Evolutionary conservation across 208 protist genomes (phyloP).

Genomic region (Leishmania amazonensis): DNA sequence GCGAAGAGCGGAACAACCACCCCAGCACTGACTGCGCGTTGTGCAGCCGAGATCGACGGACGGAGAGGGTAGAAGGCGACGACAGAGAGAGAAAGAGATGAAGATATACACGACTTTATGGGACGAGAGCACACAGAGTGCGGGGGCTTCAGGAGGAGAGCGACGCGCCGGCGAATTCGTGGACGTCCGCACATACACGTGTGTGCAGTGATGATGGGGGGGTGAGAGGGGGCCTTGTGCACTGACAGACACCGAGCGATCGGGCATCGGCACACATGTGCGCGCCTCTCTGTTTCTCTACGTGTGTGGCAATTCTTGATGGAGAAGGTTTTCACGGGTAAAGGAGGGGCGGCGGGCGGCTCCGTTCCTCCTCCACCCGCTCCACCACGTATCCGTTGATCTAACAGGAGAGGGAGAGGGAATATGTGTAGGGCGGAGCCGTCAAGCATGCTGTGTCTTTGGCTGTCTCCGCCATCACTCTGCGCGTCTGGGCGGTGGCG

Average conservation of each 20-base stretch:
- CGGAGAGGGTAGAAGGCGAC: not conserved
- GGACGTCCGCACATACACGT: not conserved
- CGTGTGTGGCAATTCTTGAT: not conserved
- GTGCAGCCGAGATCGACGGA: not conserved
- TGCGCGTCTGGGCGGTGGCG: not conserved
- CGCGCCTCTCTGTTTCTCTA: not conserved
- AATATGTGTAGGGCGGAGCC: not conserved
- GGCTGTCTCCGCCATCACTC: not conserved
- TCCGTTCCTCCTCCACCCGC: not conserved
- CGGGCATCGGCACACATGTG: not conserved
- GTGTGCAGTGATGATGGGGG: not conserved
- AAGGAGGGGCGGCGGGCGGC: not conserved
- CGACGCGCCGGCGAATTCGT: not conserved
- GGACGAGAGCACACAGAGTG: not conserved
- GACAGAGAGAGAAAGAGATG: not conserved
- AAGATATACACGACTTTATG: not conserved
- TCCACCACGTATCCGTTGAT: not conserved
- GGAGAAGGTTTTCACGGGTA: not conserved
- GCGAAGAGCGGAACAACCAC: not conserved
- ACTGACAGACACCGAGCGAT: not conserved
- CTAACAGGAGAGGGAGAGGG: not conserved
- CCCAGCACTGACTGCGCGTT: not conserved
- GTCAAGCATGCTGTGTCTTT: not conserved
- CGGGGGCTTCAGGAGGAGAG: slow-evolving; percentile 1
- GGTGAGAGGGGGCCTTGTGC: not conserved